Evolutionary conservation across 345 rosid species (phyloP).

Genomic region (Gynandropsis gynandra): DNA sequence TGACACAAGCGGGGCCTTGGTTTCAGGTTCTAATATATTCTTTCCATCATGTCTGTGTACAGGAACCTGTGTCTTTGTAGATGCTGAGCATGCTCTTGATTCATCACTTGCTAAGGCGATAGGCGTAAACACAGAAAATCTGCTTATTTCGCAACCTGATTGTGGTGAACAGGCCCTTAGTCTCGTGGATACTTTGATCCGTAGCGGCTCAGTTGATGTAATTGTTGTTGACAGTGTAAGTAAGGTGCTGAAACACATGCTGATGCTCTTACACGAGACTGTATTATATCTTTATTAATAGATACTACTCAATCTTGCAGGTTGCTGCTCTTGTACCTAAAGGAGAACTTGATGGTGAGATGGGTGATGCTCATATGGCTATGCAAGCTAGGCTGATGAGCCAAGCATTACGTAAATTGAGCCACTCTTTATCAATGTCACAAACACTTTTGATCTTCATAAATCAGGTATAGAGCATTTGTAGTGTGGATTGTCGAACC

Average conservation of each 20-base stretch:
- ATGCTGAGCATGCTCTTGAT: conserved; percentile 99
- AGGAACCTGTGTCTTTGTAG: conserved; percentile 91
- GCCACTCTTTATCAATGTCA: conserved; percentile 82
- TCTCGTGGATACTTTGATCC: conserved; percentile 82
- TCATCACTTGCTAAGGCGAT: conserved; percentile 70
- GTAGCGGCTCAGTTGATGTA: conserved; percentile 63
- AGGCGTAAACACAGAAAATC: conserved; percentile 93
- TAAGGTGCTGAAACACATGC: conserved; percentile 21
- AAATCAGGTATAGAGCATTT: conserved; percentile 59
- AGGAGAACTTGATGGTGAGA: conserved; percentile 97
- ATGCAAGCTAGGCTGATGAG: conserved; percentile 99
- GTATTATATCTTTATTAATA: neutral
- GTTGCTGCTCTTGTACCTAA: conserved; percentile 99
- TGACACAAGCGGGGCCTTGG: no score
- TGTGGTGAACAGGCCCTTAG: conserved; percentile 98
- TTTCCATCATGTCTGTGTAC: neutral
- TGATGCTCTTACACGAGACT: neutral
- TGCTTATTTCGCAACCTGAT: conserved; percentile 95
- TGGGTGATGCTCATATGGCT: conserved; percentile 99
- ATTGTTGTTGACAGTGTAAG: conserved; percentile 98
- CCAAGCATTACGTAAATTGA: conserved; percentile 95
- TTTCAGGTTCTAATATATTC: no score
- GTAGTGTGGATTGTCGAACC: neutral
- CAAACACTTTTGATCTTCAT: conserved; percentile 72
- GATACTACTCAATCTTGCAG: conserved; percentile 29